These are phyloP conservation scores for Zygotorulaspora florentina DNA, from an alignment of 805 yeast genomes.

Conservation along the genomic window DNA sequence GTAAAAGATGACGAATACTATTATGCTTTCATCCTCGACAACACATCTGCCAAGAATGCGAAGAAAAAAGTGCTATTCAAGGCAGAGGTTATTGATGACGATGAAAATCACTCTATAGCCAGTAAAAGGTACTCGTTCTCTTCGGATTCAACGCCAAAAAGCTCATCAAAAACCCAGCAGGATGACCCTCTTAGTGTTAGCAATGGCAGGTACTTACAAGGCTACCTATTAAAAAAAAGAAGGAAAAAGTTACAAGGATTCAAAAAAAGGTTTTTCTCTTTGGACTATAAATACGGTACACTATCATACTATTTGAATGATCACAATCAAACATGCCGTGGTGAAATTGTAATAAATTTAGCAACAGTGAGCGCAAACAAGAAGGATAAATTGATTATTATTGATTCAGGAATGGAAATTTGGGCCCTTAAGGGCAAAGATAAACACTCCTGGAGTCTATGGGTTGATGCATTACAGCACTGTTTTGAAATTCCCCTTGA, in stretches of 20 bases:
- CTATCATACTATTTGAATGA: conserved; percentile 74
- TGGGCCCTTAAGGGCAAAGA: conserved; percentile 79
- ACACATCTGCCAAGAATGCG: conserved; percentile 80
- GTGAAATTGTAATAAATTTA: conserved; percentile 82
- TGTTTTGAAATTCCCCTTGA: conserved; percentile 24
- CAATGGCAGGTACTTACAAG: conserved; percentile 70
- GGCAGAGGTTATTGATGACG: conserved; percentile 36
- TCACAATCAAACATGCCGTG: conserved; percentile 66
- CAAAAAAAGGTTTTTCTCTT: conserved; percentile 75
- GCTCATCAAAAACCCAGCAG: conserved; percentile 19
- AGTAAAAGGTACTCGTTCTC: conserved; percentile 17
- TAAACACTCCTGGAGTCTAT: conserved; percentile 62
- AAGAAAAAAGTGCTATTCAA: conserved; percentile 77
- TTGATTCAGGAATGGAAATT: conserved; percentile 93
- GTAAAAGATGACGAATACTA: conserved; percentile 62
- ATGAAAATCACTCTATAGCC: conserved; percentile 13
- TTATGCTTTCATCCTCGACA: conserved; percentile 83
- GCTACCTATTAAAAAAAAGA: conserved; percentile 72
- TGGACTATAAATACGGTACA: conserved; percentile 78
- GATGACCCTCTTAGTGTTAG: conserved; percentile 25
- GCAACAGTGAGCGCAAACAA: conserved; percentile 80
- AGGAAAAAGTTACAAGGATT: conserved; percentile 84
- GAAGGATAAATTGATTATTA: conserved; percentile 60
- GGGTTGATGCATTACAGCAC: conserved; percentile 75
- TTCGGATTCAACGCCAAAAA: conserved; percentile 11